phyloP scores from a whole-genome alignment of 73 alveolate genomes.

The Symbiodinium natans region DNA sequence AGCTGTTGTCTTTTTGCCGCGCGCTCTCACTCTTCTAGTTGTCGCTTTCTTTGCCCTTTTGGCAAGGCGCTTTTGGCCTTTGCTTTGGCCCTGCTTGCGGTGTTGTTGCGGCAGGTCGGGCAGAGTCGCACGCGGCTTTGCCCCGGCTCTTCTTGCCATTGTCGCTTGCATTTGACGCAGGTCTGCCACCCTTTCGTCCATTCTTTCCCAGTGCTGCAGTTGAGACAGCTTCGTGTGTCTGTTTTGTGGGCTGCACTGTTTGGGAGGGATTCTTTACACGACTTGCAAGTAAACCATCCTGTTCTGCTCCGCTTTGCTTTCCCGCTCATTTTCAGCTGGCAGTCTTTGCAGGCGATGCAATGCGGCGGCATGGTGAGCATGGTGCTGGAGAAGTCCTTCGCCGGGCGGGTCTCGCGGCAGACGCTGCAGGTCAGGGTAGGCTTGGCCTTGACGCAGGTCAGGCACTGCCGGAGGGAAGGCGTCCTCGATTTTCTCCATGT shows the following conservation, averaged over 20 bases:
- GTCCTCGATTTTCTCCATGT: background rate
- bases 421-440: background rate
- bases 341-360: background rate
- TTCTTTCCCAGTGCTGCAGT: too few species aligned
- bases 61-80: too few species aligned
- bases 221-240: too few species aligned
- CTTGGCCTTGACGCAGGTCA: background rate
- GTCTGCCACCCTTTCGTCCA: too few species aligned
- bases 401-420: background rate
- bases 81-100: too few species aligned
- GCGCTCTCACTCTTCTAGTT: too few species aligned
- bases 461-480: slow-evolving; percentile 47
- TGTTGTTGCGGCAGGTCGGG: too few species aligned
- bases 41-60: too few species aligned
- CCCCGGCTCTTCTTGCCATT: too few species aligned
- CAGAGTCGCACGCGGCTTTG: too few species aligned
- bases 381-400: background rate
- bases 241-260: background rate
- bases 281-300: slow-evolving; percentile 11
- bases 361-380: background rate
- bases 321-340: background rate
- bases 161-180: too few species aligned
- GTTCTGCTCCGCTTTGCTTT: background rate
- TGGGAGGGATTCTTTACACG: background rate
- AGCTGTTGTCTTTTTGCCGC: too few species aligned